Percentiles rank a stretch among this genome's conserved stretches.
Evolutionary conservation across 139 green algal genomes (phyloP).

Genomic region (Nannochloris sp.): DNA sequence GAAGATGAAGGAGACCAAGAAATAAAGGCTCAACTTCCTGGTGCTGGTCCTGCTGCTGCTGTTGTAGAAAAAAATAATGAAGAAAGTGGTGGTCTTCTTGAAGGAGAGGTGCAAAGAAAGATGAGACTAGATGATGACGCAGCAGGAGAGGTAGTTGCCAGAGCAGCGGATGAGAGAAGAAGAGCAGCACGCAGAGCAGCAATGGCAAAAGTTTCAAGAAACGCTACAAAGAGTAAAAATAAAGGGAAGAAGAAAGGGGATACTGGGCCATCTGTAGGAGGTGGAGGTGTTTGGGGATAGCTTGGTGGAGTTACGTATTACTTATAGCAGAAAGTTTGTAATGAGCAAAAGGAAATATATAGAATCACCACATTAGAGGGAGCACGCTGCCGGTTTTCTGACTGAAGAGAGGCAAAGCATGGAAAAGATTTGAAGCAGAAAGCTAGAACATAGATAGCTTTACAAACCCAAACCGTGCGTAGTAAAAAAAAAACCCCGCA

Average conservation of each 20-base stretch:
- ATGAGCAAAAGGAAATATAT: no score
- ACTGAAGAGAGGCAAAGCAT: no score
- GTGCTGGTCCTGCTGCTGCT: neutral
- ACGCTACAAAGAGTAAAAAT: conserved; percentile 24
- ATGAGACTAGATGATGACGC: neutral
- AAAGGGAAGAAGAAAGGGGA: conserved; percentile 23
- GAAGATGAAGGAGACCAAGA: no score
- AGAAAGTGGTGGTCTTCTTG: neutral
- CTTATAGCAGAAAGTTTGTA: no score
- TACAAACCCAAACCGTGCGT: no score
- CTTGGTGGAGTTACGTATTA: neutral
- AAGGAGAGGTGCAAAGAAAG: neutral
- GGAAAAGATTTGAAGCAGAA: no score
- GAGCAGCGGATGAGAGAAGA: conserved; percentile 43
- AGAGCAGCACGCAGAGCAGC: conserved; percentile 11
- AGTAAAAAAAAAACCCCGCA: no score
- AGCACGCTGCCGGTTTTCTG: no score
- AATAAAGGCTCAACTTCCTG: neutral
- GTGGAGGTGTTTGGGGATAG: neutral
- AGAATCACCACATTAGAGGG: no score
- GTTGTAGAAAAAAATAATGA: no score
- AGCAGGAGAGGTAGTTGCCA: conserved; percentile 1
- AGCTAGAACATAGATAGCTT: no score
- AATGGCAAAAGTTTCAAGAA: conserved; percentile 9
- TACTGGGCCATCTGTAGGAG: neutral